Percentiles rank a stretch among this genome's conserved stretches.
Evolutionary conservation across 2,329 filamentous ascomycete species (phyloP).

Genomic region (Penicillium sclerotigenum): DNA sequence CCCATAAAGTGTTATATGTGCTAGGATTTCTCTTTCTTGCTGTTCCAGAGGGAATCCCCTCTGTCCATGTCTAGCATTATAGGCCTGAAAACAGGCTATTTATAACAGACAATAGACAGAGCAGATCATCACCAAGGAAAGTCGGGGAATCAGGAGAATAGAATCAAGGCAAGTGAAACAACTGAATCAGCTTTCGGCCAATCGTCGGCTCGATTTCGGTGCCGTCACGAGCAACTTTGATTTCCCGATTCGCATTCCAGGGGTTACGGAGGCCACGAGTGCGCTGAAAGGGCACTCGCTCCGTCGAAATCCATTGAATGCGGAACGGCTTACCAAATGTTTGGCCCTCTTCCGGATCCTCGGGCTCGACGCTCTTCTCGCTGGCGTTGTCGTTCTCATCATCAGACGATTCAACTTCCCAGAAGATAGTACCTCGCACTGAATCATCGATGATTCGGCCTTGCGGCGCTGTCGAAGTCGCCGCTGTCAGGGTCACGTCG

Average conservation of each 20-base stretch:
- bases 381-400: conserved; percentile 38
- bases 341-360: conserved; percentile 53
- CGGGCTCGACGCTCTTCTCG: conserved; percentile 47
- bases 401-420: conserved; percentile 71
- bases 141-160: neutral
- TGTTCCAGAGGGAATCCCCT: neutral
- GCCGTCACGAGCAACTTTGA: conserved; percentile 93
- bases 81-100: neutral
- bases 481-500: conserved; percentile 74
- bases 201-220: conserved; percentile 86
- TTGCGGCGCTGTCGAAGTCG: conserved; percentile 72
- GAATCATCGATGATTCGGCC: conserved; percentile 91
- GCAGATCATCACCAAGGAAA: neutral
- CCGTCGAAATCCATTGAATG: conserved; percentile 84
- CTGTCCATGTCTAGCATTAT: neutral
- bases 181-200: conserved; percentile 69
- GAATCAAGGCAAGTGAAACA: conserved; percentile 63
- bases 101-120: neutral
- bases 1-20: conserved; percentile 9
- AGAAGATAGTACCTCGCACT: conserved; percentile 92
- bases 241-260: conserved; percentile 92
- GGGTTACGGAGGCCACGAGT: conserved; percentile 84
- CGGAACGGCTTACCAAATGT: conserved; percentile 89
- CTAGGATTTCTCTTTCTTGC: neutral
- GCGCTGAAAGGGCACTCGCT: conserved; percentile 79